Evolutionary conservation across 2,329 filamentous ascomycete genomes (phyloP), one percentile per base, ranked within the genome.

Genomic region (Phaeosphaeria sp.): DNA sequence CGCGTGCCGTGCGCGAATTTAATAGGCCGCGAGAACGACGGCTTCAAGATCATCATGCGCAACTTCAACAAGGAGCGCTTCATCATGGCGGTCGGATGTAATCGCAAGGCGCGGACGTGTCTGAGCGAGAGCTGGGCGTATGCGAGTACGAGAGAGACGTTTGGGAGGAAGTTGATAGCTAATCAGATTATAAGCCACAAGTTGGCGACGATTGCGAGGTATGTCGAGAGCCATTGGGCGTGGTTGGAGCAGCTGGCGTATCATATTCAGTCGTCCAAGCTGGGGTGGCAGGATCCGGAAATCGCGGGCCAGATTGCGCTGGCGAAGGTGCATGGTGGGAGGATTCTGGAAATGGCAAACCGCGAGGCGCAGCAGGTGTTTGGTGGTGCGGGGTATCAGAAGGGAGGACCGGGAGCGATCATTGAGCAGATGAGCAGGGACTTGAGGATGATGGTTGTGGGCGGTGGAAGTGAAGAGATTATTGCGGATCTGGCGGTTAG

Each of bases 171-270:
- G 0, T 77, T 89, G 3, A 83, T 88, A 51, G 73, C 82, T 13
- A 84, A 84, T 66, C 84, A 87, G 50, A 83, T 86, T 42, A 88
- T 89, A 53, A 80, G 83, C 18, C 78, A 82, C 20, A 89, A 89
- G 68, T 79, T 89, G 15, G 81, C 84, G n/a, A 85, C 82, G 36
- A 80, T 88, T 50, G 86, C 84, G 0, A 78, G 84, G 11, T 80
- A 84, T 62, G 82, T 89, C n/a, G 87, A 89, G 61, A 83, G 84
- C 0, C 84, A 86, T 46, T 86, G 84, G 74, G 84, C 86, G 0
- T 88, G 86, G 77, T 71, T 89, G 56, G 87, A 89, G 64, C 86
- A 88, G 67, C 75, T 89, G 2, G 85, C 84, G 5, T 85, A 83
- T 67, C 83, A 85, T 46, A 77, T 84, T 44, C 78, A 83, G 56